These are phyloP conservation scores for Knoxdaviesia proteae DNA, from an alignment of 2,329 filamentous ascomycete genomes.

Conservation along the genomic window DNA sequence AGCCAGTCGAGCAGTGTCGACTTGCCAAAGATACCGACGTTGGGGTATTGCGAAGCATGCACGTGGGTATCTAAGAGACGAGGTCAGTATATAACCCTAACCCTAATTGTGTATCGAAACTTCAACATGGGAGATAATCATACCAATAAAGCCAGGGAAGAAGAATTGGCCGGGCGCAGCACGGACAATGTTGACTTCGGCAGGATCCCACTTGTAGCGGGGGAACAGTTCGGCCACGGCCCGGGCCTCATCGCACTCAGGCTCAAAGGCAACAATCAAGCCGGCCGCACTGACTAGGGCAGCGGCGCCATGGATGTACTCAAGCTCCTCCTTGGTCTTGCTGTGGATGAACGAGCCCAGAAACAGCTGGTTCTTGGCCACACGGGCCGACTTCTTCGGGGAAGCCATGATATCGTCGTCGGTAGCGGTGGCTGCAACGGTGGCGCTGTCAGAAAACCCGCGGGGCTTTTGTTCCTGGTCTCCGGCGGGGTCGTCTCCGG, in stretches of 20 bases:
- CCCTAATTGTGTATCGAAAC: neutral
- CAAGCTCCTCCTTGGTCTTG: constrained; percentile 23
- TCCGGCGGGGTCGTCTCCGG: no score
- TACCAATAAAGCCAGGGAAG: constrained; percentile 67
- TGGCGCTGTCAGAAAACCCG: neutral
- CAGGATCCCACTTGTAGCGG: constrained; percentile 22
- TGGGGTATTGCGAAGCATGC: constrained; percentile 88
- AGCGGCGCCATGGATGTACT: constrained; percentile 28
- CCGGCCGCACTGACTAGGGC: constrained; percentile 28
- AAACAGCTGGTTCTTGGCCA: constrained; percentile 21
- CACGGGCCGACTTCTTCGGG: neutral
- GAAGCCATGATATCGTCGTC: neutral
- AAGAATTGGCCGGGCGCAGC: constrained; percentile 42
- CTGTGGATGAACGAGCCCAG: constrained; percentile 35
- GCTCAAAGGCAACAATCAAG: constrained; percentile 27
- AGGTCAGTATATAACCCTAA: constrained; percentile 7
- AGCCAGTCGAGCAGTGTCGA: constrained; percentile 88
- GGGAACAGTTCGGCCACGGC: constrained; percentile 15
- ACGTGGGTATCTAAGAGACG: constrained; percentile 64
- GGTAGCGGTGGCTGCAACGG: neutral
- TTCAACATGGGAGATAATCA: constrained; percentile 6
- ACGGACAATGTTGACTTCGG: constrained; percentile 16
- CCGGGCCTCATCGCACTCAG: constrained; percentile 11
- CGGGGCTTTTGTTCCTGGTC: no score
- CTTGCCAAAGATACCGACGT: constrained; percentile 82